Evolutionary conservation across 83 land plant genomes (phyloP), one percentile per base, ranked within the genome.

Genomic region (Thuja plicata): DNA sequence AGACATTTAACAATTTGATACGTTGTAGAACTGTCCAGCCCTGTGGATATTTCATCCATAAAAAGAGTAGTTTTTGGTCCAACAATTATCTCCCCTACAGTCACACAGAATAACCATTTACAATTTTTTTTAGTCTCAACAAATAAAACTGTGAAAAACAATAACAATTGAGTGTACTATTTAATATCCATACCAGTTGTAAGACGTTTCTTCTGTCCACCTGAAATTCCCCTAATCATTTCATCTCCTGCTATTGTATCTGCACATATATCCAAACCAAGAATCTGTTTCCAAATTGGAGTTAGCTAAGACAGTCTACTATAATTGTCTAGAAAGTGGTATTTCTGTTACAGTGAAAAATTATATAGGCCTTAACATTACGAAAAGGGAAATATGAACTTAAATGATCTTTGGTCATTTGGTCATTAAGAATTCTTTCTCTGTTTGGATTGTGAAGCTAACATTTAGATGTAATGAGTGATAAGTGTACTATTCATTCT

Each of bases 41-140:
- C 57, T 93, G 94, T 95, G 41, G 95, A 94, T 83, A 94, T 94
- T 37, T 95, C 94, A 50, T 95, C 96, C 96, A 95, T 95, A 88
- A 91, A 95, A 40, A 95, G 66, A 52, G 93, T 88, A 81, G 91
- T 95, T 40, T 95, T 92, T 27, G 96, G 96, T 6, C 96, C 96
- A 41, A 92, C 94, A n/a, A 95, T 89, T 95, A 95, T 95, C 92
- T 95, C 96, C 0, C 94, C 96, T 94, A 45, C 8, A 60, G 5
- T 3, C 46, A 46, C 3, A 24, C 57, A 13, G 3, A 41, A 15
- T 0, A 48, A 32, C 8, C 34, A 24, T 48, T 34, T 12, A 41
- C 8, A 11, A n/a, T 12, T 5, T 46, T 5, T 5, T 46, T 5
- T 1, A 5, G 19, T 85, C n/a, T 85, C 11, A 38, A 13, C 82